Percentiles rank a stretch among this genome's conserved stretches.
Conservation (phyloP, 495 filamentous ascomycete genomes). For the Emericellopsis terricola region DNA sequence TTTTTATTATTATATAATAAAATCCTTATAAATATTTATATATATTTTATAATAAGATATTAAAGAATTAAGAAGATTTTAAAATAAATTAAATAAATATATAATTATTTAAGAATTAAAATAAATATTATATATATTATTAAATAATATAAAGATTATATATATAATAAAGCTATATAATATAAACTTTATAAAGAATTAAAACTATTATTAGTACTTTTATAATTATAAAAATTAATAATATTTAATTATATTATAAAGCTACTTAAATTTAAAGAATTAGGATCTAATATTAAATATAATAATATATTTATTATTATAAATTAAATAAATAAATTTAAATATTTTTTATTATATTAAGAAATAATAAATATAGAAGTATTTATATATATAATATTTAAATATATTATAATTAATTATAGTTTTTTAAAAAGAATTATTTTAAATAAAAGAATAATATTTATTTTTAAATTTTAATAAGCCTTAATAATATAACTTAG, state of each 20-base stretch:
- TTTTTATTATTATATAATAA: neutral
- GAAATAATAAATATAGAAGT: neutral
- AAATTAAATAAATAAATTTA: neutral
- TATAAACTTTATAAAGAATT: neutral
- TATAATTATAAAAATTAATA: neutral
- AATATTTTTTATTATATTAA: neutral
- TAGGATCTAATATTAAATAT: neutral
- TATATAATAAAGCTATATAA: neutral
- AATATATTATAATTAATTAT: neutral
- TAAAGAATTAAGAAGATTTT: neutral
- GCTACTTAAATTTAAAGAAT: neutral
- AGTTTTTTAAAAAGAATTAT: neutral
- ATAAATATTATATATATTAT: neutral
- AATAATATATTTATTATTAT: neutral
- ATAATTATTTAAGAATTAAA: neutral
- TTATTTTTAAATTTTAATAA: neutral
- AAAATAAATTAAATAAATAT: neutral
- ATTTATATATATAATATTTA: neutral
- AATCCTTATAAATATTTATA: neutral
- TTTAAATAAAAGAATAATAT: neutral
- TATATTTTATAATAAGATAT: neutral
- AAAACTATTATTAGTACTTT: neutral
- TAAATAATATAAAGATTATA: neutral
- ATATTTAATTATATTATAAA: neutral
- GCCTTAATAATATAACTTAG: neutral